Base-by-base conservation (phyloP, 495 filamentous ascomycete species). In the Podospora comata region DNA sequence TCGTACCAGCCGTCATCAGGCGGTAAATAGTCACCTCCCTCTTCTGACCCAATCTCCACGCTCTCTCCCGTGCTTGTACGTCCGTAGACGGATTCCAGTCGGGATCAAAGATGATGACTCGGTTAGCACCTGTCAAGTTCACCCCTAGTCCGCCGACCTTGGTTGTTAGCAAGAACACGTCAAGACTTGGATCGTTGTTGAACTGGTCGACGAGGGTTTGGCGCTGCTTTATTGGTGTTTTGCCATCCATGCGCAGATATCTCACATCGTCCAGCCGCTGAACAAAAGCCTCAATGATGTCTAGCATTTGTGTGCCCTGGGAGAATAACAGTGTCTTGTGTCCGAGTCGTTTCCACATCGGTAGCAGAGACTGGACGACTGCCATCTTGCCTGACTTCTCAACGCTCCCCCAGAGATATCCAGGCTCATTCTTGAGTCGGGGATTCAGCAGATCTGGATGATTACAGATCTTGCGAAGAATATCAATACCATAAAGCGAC, bases 71-170 rank as follows among this genome's bases (percentile, higher is more conserved):
- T 4, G 95, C 95, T 75, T 99, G 94, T 30, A 94, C 81, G 73
- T 97, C 93, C 1, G 92, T 97, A 2, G 92, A 95, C 11, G 92
- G 93, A 76, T 99, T 97, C 95, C 95, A 99, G 76, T 99, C 94
- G 0, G 95, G 95, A 74, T 99, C 95, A 70, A 91, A 99, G 65
- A 99, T 97, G 74, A 99, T 96, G 65, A 99, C 93, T 27, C 95
- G 90, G 77, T 96, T 91, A 1, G 95, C 95, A 5, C 95, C 94
- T 7, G 95, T 98, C 16, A 99, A 80, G 72, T 99, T 99, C 60
- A 97, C 87, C 5, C 95, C 95, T 44, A 99, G 84, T 0, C 95
- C 95, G 39, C 95, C 95, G 30, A 97, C 96, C 75, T 93, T 94
- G 4, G 95, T 98, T 0, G 95, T 97, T 13, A 98, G 83, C 26